Percentiles rank a stretch among this genome's conserved stretches.
These are phyloP conservation scores for Xylariomycetidae sp. DNA, from an alignment of 2,329 filamentous ascomycete genomes.

Conservation along the genomic window DNA sequence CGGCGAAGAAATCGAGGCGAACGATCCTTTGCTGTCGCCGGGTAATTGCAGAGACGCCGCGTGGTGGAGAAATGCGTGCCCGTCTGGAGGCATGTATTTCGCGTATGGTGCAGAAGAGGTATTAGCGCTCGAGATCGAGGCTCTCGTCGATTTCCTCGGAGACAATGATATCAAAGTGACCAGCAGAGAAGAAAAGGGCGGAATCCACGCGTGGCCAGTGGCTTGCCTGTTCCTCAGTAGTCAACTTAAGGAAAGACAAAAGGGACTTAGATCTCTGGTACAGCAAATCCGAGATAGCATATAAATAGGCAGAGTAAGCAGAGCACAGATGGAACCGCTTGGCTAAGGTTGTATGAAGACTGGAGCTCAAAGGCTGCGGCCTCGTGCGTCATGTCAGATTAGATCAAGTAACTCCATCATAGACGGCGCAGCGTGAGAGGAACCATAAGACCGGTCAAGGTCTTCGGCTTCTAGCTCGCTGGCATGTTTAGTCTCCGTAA, in stretches of 20 bases:
- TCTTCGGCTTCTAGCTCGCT: slow-evolving; percentile 45
- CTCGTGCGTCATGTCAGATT: slow-evolving; percentile 54
- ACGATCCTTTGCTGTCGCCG: slow-evolving; percentile 62
- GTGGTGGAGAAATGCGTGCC: slow-evolving; percentile 65
- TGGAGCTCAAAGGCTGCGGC: too few relatives aligned
- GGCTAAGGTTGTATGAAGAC: too few relatives aligned
- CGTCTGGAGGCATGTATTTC: slow-evolving; percentile 63
- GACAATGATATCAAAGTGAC: slow-evolving; percentile 50
- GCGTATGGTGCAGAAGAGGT: slow-evolving; percentile 75
- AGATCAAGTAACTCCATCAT: slow-evolving; percentile 59
- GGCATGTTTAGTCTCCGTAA: slow-evolving; percentile 33
- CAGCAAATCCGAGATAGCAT: slow-evolving; percentile 31
- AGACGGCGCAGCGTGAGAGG: slow-evolving; percentile 31
- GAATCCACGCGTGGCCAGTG: slow-evolving; percentile 81
- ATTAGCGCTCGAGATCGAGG: slow-evolving; percentile 64
- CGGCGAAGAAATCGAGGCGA: slow-evolving; percentile 39
- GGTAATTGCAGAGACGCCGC: slow-evolving; percentile 61
- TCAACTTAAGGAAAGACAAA: slow-evolving; percentile 43
- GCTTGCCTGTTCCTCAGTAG: slow-evolving; percentile 55
- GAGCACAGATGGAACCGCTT: too few relatives aligned
- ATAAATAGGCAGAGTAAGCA: slow-evolving; percentile 17
- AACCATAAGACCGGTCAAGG: slow-evolving; percentile 43
- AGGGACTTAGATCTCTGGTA: slow-evolving; percentile 43
- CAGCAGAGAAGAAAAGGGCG: slow-evolving; percentile 56
- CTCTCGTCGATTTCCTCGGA: slow-evolving; percentile 52